Percentiles rank a stretch among this genome's conserved stretches.
Evolutionary conservation across 2,329 filamentous ascomycete genomes (phyloP).

Genomic region (Paracoccidioides lutzii): DNA sequence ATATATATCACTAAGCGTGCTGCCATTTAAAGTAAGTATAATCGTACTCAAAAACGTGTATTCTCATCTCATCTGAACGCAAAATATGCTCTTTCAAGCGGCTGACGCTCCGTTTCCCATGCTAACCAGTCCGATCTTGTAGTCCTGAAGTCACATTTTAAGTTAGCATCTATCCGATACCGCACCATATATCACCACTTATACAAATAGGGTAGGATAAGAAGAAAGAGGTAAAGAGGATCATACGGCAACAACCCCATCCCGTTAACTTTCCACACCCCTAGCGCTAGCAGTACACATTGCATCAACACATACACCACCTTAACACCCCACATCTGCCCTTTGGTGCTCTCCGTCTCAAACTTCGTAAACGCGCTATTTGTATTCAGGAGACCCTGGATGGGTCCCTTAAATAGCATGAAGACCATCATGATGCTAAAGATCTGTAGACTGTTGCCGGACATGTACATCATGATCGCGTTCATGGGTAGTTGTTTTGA

Average conservation of each 20-base stretch:
- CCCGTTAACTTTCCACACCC: constrained; percentile 89
- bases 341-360: constrained; percentile 65
- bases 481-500: constrained; percentile 96
- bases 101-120: constrained; percentile 69
- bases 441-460: constrained; percentile 92
- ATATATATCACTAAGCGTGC: not conserved
- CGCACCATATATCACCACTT: not conserved
- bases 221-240: not conserved
- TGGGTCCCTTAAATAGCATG: constrained; percentile 95
- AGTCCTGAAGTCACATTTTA: constrained; percentile 39
- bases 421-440: constrained; percentile 99
- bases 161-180: constrained; percentile 14
- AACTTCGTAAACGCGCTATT: constrained; percentile 84
- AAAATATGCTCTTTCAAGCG: constrained; percentile 53
- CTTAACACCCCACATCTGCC: constrained; percentile 70
- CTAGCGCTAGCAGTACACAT: constrained; percentile 65
- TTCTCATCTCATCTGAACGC: constrained; percentile 34
- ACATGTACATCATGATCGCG: constrained; percentile 99
- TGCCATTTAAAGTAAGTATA: not conserved
- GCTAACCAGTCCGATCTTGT: constrained; percentile 95
- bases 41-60: not conserved
- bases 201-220: not conserved
- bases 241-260: constrained; percentile 83
- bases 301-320: constrained; percentile 80
- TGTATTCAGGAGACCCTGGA: constrained; percentile 69